A percentile compares a stretch with the other conserved stretches of the same genome.
Conservation (phyloP, 2,329 filamentous ascomycete species). For the Phialophora verrucosa region DNA sequence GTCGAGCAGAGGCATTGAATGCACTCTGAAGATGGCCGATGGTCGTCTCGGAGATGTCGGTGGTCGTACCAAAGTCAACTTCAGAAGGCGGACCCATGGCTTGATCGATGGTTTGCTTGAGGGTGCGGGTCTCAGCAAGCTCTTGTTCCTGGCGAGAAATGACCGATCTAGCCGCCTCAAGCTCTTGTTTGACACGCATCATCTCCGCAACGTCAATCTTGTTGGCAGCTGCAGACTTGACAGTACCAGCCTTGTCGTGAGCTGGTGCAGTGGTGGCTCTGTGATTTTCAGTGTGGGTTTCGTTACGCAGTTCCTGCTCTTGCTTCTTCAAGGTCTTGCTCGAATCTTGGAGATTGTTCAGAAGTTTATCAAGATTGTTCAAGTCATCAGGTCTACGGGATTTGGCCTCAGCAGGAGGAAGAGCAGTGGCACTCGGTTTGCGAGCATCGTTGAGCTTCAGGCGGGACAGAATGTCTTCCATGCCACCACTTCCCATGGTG, state of each 20-base stretch:
- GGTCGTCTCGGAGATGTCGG: constrained; percentile 58
- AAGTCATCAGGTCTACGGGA: constrained; percentile 31
- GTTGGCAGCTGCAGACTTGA: constrained; percentile 36
- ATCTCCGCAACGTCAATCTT: constrained; percentile 56
- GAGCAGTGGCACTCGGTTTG: constrained; percentile 26
- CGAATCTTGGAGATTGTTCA: constrained; percentile 76
- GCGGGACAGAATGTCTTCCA: constrained; percentile 66
- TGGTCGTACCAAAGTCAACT: constrained; percentile 54
- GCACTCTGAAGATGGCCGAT: constrained; percentile 57
- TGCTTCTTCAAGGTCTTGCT: constrained; percentile 66
- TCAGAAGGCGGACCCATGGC: constrained; percentile 61
- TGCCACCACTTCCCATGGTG: constrained; percentile 47
- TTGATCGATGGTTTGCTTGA: constrained; percentile 67
- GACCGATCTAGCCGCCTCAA: constrained; percentile 62
- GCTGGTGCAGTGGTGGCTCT: constrained; percentile 44
- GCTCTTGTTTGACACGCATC: constrained; percentile 61
- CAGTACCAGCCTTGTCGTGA: constrained; percentile 40
- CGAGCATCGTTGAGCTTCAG: constrained; percentile 47
- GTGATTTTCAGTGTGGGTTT: constrained; percentile 32
- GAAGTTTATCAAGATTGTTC: constrained; percentile 54
- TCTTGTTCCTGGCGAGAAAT: constrained; percentile 67
- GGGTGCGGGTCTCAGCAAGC: constrained; percentile 64
- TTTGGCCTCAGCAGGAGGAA: constrained; percentile 29
- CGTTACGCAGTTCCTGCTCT: constrained; percentile 54
- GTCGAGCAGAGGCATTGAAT: constrained; percentile 58